A percentile compares a stretch with the other conserved stretches of the same genome.
These are phyloP conservation scores for Lycium barbarum DNA, from an alignment of 257 asterid species.

Conservation along the genomic window DNA sequence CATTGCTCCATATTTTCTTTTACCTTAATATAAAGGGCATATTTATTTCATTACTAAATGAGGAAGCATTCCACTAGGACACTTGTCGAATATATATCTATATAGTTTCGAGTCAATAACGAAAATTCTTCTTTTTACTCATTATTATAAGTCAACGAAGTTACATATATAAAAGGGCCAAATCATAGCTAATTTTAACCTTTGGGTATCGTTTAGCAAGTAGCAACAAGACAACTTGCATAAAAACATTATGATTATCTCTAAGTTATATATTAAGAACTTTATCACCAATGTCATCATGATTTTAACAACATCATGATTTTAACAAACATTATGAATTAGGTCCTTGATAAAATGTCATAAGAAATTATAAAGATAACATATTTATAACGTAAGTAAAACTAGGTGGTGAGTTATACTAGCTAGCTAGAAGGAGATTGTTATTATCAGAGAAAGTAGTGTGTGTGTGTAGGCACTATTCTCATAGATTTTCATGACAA, in stretches of 20 bases:
- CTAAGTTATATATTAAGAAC: constrained; percentile 20
- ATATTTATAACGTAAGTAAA: constrained; percentile 28
- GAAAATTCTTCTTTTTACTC: not conserved
- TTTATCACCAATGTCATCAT: constrained; percentile 30
- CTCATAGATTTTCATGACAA: constrained; percentile 11
- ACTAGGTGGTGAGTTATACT: no score
- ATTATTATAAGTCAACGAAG: not conserved
- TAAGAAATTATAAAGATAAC: constrained; percentile 26
- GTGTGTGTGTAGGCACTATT: constrained; percentile 28
- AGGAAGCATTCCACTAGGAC: constrained; percentile 47
- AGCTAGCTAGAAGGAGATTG: not conserved
- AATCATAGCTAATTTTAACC: not conserved
- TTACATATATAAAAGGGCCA: not conserved
- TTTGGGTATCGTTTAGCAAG: not conserved
- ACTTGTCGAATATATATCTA: constrained; percentile 29
- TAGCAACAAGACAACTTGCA: constrained; percentile 29
- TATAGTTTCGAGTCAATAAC: not conserved
- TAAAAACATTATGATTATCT: constrained; percentile 32
- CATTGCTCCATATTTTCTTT: constrained; percentile 15
- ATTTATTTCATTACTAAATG: constrained; percentile 48
- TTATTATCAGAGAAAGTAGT: constrained; percentile 22
- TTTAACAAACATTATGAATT: constrained; percentile 27
- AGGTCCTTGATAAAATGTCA: constrained; percentile 30
- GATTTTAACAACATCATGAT: constrained; percentile 29
- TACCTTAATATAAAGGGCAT: constrained; percentile 19